Evolutionary conservation across 2,329 filamentous ascomycete genomes (phyloP).

Genomic region (Sporothrix protearum): DNA sequence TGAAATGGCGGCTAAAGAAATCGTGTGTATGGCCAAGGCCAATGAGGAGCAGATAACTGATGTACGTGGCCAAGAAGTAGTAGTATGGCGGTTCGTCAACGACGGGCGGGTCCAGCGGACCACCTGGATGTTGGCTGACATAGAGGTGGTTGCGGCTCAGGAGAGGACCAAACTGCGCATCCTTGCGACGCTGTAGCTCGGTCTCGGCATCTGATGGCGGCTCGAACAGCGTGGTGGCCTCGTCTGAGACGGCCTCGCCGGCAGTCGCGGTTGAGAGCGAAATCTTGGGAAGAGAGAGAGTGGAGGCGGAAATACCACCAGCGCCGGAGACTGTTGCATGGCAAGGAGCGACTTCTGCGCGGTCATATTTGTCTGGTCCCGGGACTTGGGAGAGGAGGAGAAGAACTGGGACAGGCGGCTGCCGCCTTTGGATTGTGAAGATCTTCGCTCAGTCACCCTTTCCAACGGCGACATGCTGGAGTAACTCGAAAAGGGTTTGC

Average conservation of each 20-base stretch:
- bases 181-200: slow-evolving; percentile 68
- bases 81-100: slow-evolving; percentile 97
- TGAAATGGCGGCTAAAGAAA: slow-evolving; percentile 96
- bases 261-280: slow-evolving; percentile 82
- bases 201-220: slow-evolving; percentile 82
- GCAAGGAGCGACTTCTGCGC: slow-evolving; percentile 65
- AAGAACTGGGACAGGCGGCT: slow-evolving; percentile 81
- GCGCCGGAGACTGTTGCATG: slow-evolving; percentile 53
- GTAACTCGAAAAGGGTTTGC: slow-evolving; percentile 54
- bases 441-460: slow-evolving; percentile 53
- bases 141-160: slow-evolving; percentile 78
- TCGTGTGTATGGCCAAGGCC: slow-evolving; percentile 92
- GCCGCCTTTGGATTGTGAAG: slow-evolving; percentile 60
- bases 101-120: slow-evolving; percentile 73
- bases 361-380: slow-evolving; percentile 53
- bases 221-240: slow-evolving; percentile 74
- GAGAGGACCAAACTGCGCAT: slow-evolving; percentile 89
- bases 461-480: slow-evolving; percentile 48
- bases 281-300: slow-evolving; percentile 80
- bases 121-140: slow-evolving; percentile 80
- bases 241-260: slow-evolving; percentile 68
- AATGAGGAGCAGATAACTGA: slow-evolving; percentile 95
- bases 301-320: slow-evolving; percentile 62
- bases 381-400: slow-evolving; percentile 75
- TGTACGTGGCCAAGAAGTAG: slow-evolving; percentile 94